Base-by-base conservation (phyloP, 2,329 filamentous ascomycete species). In the Ploettnerulaceae sp. region DNA sequence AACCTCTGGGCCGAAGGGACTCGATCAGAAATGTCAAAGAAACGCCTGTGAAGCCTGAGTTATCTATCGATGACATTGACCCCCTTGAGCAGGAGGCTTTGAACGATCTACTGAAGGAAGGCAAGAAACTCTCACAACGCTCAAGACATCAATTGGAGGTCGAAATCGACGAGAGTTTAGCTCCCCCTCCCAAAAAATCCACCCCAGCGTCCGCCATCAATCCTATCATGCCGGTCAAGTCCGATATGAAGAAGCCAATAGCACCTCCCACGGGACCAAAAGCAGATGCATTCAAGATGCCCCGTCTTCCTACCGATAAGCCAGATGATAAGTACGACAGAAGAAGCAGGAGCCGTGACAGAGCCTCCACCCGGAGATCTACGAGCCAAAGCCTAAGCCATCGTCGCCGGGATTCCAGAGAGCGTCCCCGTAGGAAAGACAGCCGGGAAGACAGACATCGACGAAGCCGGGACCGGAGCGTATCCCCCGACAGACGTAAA, bases 1-100 rank as follows among this genome's bases (percentile, higher is more conserved):
- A 56, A 21, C 43, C 47, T 22, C 34, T 45, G 9, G 47, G 34
- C n/a, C 52, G 48, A 11, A 49, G 50, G 41, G 49, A 52, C 14
- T 55, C 52, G 22, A 15, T 38, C 14, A 48, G 45, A 29, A 46
- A 48, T 12, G 42, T 24, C 12, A 50, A 49, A 37, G 48, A 56
- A 24, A 20, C 48, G 3, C 26, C 35, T 15, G 44, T 14, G 15
- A 47, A 47, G 33, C 32, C 51, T 12, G 56, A 61, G 40, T 49
- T 64, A 25, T 60, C 62, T 1, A 58, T 61, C 31, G 63, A 65
- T 39, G 63, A 64, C 20, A 56, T 57, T 15, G 61, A 64, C 38
- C 52, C 59, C 18, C 46, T 65, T 12, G 62, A 65, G 41, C 57
- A 63, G 39, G 63, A 65, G 52, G 63, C 63, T 34, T 47, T 66